Conservation (phyloP, 805 yeast genomes). For the Nakazawaea ambrosiae region DNA sequence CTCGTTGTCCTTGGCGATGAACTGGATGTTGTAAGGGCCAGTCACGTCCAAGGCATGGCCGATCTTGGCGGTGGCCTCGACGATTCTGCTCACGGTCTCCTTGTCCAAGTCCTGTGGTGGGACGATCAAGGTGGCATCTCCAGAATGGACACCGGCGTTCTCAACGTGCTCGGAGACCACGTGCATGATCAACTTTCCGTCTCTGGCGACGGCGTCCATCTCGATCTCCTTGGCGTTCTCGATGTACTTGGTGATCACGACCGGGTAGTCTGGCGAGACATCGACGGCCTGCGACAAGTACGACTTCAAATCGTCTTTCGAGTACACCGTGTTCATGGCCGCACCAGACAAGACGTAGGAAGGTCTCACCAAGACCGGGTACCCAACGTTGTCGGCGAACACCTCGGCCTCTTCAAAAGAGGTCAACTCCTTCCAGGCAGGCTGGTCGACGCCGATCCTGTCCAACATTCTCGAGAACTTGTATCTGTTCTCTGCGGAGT, state of each 20-base stretch:
- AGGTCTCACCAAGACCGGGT: constrained; percentile 96
- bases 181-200: constrained; percentile 93
- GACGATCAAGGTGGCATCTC: constrained; percentile 95
- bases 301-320: constrained; percentile 79
- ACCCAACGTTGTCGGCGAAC: constrained; percentile 84
- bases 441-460: constrained; percentile 94
- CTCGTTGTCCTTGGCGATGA: constrained; percentile 91
- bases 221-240: constrained; percentile 97
- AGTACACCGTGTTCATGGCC: constrained; percentile 96
- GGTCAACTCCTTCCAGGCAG: constrained; percentile 97
- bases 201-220: constrained; percentile 96
- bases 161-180: constrained; percentile 98
- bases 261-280: constrained; percentile 97
- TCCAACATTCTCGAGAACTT: constrained; percentile 97
- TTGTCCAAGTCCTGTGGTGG: constrained; percentile 95
- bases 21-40: constrained; percentile 96
- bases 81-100: constrained; percentile 86
- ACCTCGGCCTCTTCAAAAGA: constrained; percentile 87
- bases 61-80: constrained; percentile 91
- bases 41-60: constrained; percentile 93
- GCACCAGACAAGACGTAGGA: constrained; percentile 97
- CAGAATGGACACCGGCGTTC: constrained; percentile 99
- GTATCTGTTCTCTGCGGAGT: constrained; percentile 96
- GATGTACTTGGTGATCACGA: constrained; percentile 92
- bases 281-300: constrained; percentile 92